A percentile compares a stretch with the other conserved stretches of the same genome.
phyloP scores from a whole-genome alignment of 768 basidiomycete species.

The Crassisporium funariophilum region DNA sequence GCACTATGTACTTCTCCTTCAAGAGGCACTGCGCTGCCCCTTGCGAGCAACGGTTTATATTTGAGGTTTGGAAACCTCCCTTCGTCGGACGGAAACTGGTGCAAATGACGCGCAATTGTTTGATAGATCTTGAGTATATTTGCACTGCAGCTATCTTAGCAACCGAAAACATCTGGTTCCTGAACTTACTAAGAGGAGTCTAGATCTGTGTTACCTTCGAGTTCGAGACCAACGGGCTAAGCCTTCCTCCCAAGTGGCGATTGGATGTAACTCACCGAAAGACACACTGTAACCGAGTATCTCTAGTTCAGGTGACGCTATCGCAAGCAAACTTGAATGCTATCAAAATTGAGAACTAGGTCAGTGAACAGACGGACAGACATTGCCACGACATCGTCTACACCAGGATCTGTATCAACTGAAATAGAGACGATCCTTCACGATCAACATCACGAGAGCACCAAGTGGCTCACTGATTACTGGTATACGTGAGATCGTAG shows the following conservation, averaged over 20 bases:
- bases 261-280: slow-evolving; percentile 66
- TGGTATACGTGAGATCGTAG: too few species aligned
- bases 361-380: slow-evolving; percentile 32
- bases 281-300: slow-evolving; percentile 76
- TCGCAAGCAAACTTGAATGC: slow-evolving; percentile 61
- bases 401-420: slow-evolving; percentile 89
- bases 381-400: slow-evolving; percentile 84
- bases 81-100: slow-evolving; percentile 52
- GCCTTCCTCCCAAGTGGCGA: slow-evolving; percentile 52
- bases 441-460: background rate
- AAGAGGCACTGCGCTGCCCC: slow-evolving; percentile 68
- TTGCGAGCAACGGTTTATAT: slow-evolving; percentile 61
- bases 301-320: slow-evolving; percentile 82
- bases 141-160: slow-evolving; percentile 39
- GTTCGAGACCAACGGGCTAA: too few species aligned
- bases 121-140: slow-evolving; percentile 82
- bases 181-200: slow-evolving; percentile 59
- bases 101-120: slow-evolving; percentile 60
- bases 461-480: slow-evolving; percentile 42
- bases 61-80: slow-evolving; percentile 68
- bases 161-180: slow-evolving; percentile 13
- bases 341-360: background rate
- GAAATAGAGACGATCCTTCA: slow-evolving; percentile 1
- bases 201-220: slow-evolving; percentile 77
- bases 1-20: slow-evolving; percentile 74